Conservation (phyloP, 805 yeast genomes). For the Lachancea dasiensis region DNA sequence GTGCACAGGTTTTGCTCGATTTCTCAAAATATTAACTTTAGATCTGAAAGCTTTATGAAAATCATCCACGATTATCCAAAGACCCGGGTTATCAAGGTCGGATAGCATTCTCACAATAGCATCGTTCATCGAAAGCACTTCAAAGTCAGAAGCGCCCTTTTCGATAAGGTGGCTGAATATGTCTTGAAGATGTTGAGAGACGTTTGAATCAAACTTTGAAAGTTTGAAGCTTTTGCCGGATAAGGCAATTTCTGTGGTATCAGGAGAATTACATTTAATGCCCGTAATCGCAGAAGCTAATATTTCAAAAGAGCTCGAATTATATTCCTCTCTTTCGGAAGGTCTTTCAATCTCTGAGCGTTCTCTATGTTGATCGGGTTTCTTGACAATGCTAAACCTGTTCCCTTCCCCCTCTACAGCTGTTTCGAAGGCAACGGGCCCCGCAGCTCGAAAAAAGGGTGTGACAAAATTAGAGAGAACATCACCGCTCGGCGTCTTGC, state of each 20-base stretch:
- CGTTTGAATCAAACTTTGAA: constrained; percentile 16
- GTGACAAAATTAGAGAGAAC: background rate
- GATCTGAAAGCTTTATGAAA: constrained; percentile 27
- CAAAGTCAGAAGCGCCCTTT: constrained; percentile 25
- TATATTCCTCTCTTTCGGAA: background rate
- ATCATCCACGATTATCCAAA: constrained; percentile 16
- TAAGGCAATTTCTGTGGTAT: constrained; percentile 15
- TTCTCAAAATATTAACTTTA: constrained; percentile 18
- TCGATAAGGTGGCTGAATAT: constrained; percentile 21
- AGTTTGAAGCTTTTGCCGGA: constrained; percentile 14
- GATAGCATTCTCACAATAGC: constrained; percentile 18
- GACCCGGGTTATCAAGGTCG: constrained; percentile 17
- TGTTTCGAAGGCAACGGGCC: constrained; percentile 6
- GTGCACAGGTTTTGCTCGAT: constrained; percentile 29
- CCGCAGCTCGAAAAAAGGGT: constrained; percentile 13
- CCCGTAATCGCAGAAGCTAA: constrained; percentile 13
- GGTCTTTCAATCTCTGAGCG: background rate
- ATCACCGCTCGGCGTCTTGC: background rate
- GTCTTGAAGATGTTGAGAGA: constrained; percentile 5
- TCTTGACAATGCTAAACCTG: constrained; percentile 1
- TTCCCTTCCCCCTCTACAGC: constrained; percentile 3
- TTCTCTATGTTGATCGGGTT: background rate
- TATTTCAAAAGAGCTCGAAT: constrained; percentile 10
- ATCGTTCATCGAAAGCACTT: constrained; percentile 16
- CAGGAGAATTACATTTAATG: constrained; percentile 14